Evolutionary conservation across 2,329 filamentous ascomycete species (phyloP), one percentile per base, ranked within the genome.

Genomic region (Gyromitra esculenta): DNA sequence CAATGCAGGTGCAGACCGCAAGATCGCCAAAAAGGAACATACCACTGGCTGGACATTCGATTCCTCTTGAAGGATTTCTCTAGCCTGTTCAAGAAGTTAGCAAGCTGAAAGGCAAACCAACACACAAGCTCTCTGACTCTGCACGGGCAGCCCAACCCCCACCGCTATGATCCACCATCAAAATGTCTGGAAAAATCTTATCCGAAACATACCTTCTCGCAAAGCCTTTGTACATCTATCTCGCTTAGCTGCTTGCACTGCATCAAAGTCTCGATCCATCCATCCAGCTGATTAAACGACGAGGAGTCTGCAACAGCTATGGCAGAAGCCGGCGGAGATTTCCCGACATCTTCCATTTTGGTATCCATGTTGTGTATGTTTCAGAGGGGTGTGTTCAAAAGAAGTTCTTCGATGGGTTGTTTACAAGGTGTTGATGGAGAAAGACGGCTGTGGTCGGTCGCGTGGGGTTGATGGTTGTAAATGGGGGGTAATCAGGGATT

Each of bases 231-330:
- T 79, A 99, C 96, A 84, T 99, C 96, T 80, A 89, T 88, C 87
- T 99, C 96, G 78, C 92, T 90, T 85, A 99, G 88, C 88, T 98
- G 96, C 87, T 99, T 99, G 92, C 96, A 99, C 83, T 86, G 90
- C 95, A 99, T 98, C 85, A 99, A 88, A 86, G 89, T 94, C 88
- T 97, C 95, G 84, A 99, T 98, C 96, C 96, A 99, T 83, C 94
- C 94, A 84, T 99, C 96, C 79, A 99, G 88, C 77, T 93, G 97
- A 78, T 92, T 90, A 86, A 97, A 96, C 81, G 94, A 93, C 77
- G 94, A 91, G 72, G 95, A 92, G 86, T 98, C 96, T 82, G 90
- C 88, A 72, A 90, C 87, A 65, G 93, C 89, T 76, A 97, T 85
- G 83, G 91, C 91, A 83, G 92, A 89, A 80, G 89, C 88, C 83